phyloP scores from a whole-genome alignment of 192 early-diverging fungal genomes.

The Cladochytrium replicatum region DNA sequence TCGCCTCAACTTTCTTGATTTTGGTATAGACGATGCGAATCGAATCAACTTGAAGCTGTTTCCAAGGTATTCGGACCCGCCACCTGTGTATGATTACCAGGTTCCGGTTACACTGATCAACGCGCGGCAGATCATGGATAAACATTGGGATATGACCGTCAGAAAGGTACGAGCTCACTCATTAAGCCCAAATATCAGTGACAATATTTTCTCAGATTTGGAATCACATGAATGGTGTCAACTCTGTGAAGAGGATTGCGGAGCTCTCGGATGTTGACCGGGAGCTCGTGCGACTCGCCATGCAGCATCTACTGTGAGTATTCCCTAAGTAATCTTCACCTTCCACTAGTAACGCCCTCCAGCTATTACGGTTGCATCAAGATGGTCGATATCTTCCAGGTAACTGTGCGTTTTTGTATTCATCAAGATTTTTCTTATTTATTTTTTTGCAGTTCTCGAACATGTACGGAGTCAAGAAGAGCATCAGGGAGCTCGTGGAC shows the following conservation, averaged over 20 bases:
- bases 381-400: constrained; percentile 82
- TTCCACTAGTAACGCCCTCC: constrained; percentile 1
- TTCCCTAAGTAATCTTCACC: background rate
- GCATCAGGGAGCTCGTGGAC: constrained; percentile 52
- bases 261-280: constrained; percentile 67
- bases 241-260: constrained; percentile 72
- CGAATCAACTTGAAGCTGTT: constrained; percentile 82
- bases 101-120: constrained; percentile 74
- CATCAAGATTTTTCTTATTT: background rate
- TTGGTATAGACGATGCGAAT: constrained; percentile 53
- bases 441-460: constrained; percentile 65
- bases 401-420: constrained; percentile 1
- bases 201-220: constrained; percentile 44
- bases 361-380: constrained; percentile 86
- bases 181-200: background rate
- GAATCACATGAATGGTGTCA: constrained; percentile 73
- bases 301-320: constrained; percentile 81
- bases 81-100: constrained; percentile 65
- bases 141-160: constrained; percentile 91
- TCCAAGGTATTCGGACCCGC: constrained; percentile 64
- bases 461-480: constrained; percentile 62
- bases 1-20: background rate
- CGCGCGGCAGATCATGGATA: constrained; percentile 49
- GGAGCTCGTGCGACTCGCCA: constrained; percentile 62
- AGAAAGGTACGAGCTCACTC: constrained; percentile 32